Conservation (phyloP, 805 yeast species). For the Wickerhamiella australiensis region DNA sequence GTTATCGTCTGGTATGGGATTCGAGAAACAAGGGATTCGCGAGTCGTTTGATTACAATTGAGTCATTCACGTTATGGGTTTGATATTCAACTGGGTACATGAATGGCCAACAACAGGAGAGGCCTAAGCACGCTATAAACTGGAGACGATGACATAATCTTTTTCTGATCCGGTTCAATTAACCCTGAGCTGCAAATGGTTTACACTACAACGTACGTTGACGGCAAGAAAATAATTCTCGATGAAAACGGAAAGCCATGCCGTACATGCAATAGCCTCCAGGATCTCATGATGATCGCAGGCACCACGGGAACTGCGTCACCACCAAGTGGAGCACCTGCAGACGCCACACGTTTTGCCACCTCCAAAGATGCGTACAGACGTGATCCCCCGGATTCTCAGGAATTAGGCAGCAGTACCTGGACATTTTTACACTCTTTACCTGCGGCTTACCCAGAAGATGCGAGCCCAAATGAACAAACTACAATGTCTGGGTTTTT, state of each 20-base stretch:
- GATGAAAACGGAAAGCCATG: constrained; percentile 94
- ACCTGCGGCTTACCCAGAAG: constrained; percentile 77
- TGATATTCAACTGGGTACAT: no score
- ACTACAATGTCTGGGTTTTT: constrained; percentile 60
- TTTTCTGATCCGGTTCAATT: background rate
- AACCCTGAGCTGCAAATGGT: constrained; percentile 5
- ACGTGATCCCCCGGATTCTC: constrained; percentile 81
- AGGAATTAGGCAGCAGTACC: constrained; percentile 64
- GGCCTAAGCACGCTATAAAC: no score
- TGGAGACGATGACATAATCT: background rate
- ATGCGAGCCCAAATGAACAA: constrained; percentile 51
- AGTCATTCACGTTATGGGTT: no score
- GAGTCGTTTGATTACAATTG: no score
- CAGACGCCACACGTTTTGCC: constrained; percentile 9
- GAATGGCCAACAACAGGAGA: no score
- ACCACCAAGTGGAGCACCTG: background rate
- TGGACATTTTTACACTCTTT: constrained; percentile 89
- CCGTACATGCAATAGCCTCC: constrained; percentile 72
- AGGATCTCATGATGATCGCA: constrained; percentile 45
- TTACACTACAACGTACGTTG: constrained; percentile 14
- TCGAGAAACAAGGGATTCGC: no score
- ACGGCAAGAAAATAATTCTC: constrained; percentile 57
- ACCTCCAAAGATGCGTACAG: constrained; percentile 26
- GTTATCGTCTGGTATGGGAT: no score
- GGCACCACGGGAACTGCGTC: background rate